Conservation (phyloP, 2,329 filamentous ascomycete species). For the Monilinia polystroma region DNA sequence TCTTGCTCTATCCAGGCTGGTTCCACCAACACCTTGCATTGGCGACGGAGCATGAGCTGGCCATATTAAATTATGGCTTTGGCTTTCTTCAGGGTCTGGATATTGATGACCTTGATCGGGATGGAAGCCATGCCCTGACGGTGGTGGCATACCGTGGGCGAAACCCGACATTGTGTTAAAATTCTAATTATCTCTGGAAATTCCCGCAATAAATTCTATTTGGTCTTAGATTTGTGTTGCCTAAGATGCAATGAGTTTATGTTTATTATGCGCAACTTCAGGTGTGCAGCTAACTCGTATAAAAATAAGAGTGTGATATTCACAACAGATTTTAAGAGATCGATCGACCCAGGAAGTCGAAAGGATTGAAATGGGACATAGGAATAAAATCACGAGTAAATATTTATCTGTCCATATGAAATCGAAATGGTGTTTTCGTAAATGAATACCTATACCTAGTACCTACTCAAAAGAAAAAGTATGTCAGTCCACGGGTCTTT, state of each 20-base stretch:
- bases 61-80: conserved; percentile 21
- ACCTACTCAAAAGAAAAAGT: background rate
- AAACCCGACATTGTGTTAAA: background rate
- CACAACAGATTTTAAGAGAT: background rate
- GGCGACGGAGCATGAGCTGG: background rate
- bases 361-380: background rate
- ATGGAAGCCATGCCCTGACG: background rate
- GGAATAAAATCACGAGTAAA: background rate
- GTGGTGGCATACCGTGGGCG: background rate
- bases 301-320: background rate
- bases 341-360: background rate
- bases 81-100: conserved; percentile 27
- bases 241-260: background rate
- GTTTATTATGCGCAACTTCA: background rate
- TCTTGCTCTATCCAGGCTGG: conserved; percentile 10
- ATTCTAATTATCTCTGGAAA: too few relatives aligned
- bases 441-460: background rate
- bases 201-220: background rate
- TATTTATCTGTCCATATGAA: background rate
- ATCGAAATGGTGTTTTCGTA: background rate
- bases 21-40: background rate
- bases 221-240: background rate
- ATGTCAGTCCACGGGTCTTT: background rate
- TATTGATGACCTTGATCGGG: conserved; percentile 21
- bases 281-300: background rate